Evolutionary conservation across 176 grass and related monocot species (phyloP), one percentile per base, ranked within the genome.

Genomic region (Ensete ventricosum): DNA sequence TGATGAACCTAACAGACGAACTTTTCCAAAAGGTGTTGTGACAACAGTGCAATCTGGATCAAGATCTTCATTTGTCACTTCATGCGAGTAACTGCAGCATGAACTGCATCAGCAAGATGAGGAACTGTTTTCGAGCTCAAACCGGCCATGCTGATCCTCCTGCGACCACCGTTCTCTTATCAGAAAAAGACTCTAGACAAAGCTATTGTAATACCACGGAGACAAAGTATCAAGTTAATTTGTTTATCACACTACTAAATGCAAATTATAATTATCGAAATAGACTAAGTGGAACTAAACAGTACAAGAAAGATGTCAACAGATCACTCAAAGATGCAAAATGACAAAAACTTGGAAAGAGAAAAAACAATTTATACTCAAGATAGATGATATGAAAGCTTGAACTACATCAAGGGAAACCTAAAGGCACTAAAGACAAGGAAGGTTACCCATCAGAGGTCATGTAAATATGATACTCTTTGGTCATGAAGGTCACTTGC

Each of bases 111-210:
- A 50, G 88, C 84, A 55, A 98, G 94, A 72, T 85, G 82, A n/a
- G 86, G 80, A 14, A 93, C 74, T 9, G 80, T 93, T 77, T 78
- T 87, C 10, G 64, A 49, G 82, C 51, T 93, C 75, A 98, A 82
- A 71, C 94, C 94, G 26, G 94, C 94, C 94, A 98, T 98, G 78
- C 94, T 98, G 78, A 98, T 98, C 79, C 94, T 89, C 94, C 94
- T 98, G 94, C 76, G 84, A 55, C 54, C 79, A 76, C 54, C 63
- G 74, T 66, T 48, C 23, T 74, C 1, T 21, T 8, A 6, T 62
- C 73, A 77, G 52, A 54, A 80, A 59, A 20, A 25, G 1, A 77
- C 57, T 76, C 11, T 65, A 26, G 11, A 27, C 34, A 43, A 43
- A 43, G 4, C 34, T 43, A 43, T 3, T 43, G 34, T 6, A 6